Evolutionary conservation across 1,139 yeast genomes (phyloP).

Genomic region (Sugiyamaella sp.): DNA sequence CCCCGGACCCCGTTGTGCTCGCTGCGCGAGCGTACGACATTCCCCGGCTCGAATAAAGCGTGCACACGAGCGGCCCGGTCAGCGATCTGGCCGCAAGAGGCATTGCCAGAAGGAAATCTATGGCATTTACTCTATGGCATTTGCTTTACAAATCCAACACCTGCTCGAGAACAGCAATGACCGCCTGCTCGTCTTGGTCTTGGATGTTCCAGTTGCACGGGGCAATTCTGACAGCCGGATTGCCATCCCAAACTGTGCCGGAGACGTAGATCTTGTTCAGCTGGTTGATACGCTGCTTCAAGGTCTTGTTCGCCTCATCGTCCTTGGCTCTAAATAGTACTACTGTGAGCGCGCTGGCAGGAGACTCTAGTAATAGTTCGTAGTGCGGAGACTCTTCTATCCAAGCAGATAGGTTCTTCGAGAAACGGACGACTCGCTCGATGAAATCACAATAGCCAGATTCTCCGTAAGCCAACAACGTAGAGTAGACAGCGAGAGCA

Average conservation of each 20-base stretch:
- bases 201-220: slow-evolving; percentile 35
- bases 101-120: too few species aligned
- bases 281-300: slow-evolving; percentile 28
- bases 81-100: too few species aligned
- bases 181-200: slow-evolving; percentile 25
- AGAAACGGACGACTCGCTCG: slow-evolving; percentile 29
- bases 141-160: neutral
- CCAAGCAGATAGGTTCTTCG: slow-evolving; percentile 31
- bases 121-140: too few species aligned
- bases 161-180: slow-evolving; percentile 23
- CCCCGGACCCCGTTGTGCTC: neutral
- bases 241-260: slow-evolving; percentile 32
- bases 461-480: slow-evolving; percentile 35
- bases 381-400: slow-evolving; percentile 25
- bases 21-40: neutral
- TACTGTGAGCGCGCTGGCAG: slow-evolving; percentile 28
- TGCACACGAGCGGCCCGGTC: too few species aligned
- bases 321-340: slow-evolving; percentile 32
- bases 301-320: slow-evolving; percentile 19
- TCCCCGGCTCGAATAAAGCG: too few species aligned
- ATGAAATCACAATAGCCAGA: slow-evolving; percentile 30
- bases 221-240: slow-evolving; percentile 35
- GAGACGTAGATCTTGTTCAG: slow-evolving; percentile 30
- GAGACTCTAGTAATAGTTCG: slow-evolving; percentile 28
- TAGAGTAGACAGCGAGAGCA: slow-evolving; percentile 34